Base-by-base conservation (phyloP, 2,329 filamentous ascomycete genomes). In the Trichoderma oligosporum region DNA sequence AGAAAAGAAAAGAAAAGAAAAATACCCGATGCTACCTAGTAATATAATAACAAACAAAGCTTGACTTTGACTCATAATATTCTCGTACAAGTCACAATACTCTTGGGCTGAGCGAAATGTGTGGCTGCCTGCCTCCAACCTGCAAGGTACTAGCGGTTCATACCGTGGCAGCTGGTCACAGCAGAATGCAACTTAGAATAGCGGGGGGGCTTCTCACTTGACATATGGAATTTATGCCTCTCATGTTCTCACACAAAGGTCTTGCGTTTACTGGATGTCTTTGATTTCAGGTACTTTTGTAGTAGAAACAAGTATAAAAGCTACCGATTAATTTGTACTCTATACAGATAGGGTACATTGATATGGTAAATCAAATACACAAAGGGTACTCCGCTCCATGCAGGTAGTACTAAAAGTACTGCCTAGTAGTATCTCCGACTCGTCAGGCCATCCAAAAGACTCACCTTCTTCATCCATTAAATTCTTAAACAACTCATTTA, bases 101-200 rank as follows among this genome's bases (percentile, higher is more conserved):
- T 11, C 27, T 8, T n/a, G 12, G 33, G 33, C 7, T 35, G 33
- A 12, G 33, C 14, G 27, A 35, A n/a, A 12, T 22, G 27, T 31
- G 48, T 52, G 36, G 48, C 48, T 52, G 48, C 48, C 48, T 51
- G 47, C 24, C 20, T n/a, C 27, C 4, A n/a, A 47, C 16, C 47
- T 51, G 47, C 47, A 51, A 51, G 47, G 47, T 41, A 52, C 48
- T 33, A 39, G 35, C 48, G 38, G 27, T 36, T 31, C 16, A 18
- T 25, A 33, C 22, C n/a, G 16, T 38, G 51, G 29, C 48, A 52
- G 48, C 48, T 52, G 48, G 51, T 44, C 51, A 54, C 38, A 25
- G 29, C 39, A 35, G 31, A 24, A 18, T 36, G 33, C 31, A 49
- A 8, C 45, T 36, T 18, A 35, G 29, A 18, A 47, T 38, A 44